phyloP scores from a whole-genome alignment of 78 protist genomes.

The Guillardia theta region DNA sequence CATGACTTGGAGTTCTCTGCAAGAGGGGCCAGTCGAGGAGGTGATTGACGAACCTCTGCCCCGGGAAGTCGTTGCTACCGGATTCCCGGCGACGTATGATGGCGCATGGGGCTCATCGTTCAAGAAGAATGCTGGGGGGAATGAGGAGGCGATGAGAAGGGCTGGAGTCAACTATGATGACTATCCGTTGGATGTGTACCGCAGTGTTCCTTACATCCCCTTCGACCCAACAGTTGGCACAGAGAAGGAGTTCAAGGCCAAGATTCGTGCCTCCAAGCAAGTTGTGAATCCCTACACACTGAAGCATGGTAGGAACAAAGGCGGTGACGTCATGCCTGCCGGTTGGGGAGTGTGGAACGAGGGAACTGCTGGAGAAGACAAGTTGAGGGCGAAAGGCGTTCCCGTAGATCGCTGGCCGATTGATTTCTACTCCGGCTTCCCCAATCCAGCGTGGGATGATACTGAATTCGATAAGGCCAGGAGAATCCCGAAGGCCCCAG shows the following conservation, averaged over 20 bases:
- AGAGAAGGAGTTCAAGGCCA: background rate
- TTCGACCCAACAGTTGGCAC: background rate
- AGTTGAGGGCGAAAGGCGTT: background rate
- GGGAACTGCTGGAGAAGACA: background rate
- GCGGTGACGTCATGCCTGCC: background rate
- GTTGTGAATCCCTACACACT: background rate
- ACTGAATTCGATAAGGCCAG: too few relatives aligned
- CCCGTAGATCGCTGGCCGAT: background rate
- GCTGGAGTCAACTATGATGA: background rate
- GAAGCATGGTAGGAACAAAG: background rate
- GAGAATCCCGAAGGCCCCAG: too few relatives aligned
- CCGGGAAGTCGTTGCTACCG: background rate
- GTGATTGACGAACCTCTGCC: too few relatives aligned
- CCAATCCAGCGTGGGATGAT: constrained; percentile 10
- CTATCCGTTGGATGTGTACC: background rate
- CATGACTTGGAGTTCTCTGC: too few relatives aligned
- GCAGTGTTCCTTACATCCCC: background rate
- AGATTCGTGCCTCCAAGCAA: background rate
- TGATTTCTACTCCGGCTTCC: background rate
- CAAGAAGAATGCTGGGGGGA: background rate
- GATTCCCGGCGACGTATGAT: background rate
- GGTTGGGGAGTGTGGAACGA: constrained; percentile 3
- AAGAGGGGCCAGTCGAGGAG: too few relatives aligned
- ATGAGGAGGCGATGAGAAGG: background rate
- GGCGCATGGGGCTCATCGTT: background rate